These are phyloP conservation scores for Beauveria brongniartii DNA, from an alignment of 2,329 filamentous ascomycete species.

Conservation along the genomic window DNA sequence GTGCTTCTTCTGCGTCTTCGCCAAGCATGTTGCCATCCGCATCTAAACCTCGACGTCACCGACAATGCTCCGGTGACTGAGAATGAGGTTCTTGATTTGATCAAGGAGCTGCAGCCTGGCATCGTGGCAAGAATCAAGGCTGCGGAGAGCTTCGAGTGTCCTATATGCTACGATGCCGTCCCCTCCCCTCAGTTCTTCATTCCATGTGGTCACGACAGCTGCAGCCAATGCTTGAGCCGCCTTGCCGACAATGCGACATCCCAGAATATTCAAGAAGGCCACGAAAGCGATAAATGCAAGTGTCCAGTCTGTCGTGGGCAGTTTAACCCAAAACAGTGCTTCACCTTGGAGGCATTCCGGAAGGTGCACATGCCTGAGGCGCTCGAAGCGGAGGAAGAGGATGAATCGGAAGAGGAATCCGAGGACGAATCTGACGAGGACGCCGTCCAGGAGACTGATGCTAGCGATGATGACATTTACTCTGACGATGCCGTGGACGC, in stretches of 20 bases:
- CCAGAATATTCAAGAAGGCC: constrained; percentile 48
- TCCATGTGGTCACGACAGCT: constrained; percentile 77
- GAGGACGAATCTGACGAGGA: constrained; percentile 20
- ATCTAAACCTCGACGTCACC: constrained; percentile 26
- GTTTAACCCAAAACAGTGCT: constrained; percentile 60
- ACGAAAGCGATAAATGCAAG: constrained; percentile 48
- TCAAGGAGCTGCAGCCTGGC: constrained; percentile 47
- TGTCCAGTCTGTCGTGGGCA: constrained; percentile 70
- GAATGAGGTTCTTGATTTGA: constrained; percentile 51
- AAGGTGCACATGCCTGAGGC: constrained; percentile 58
- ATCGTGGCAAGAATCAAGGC: constrained; percentile 60
- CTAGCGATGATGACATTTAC: constrained; percentile 22
- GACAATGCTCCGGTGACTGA: constrained; percentile 31
- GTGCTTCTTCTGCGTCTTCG: constrained; percentile 75
- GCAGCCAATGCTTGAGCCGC: constrained; percentile 65
- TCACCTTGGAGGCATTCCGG: constrained; percentile 66
- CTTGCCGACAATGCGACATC: constrained; percentile 54
- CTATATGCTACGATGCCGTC: constrained; percentile 71
- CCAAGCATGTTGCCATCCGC: constrained; percentile 50
- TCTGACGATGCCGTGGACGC: constrained; percentile 22
- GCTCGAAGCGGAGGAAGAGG: constrained; percentile 24
- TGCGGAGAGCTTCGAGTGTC: constrained; percentile 62
- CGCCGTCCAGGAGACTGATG: constrained; percentile 6
- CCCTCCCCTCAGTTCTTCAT: constrained; percentile 69
- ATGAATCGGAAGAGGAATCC: constrained; percentile 28